A percentile compares a stretch with the other conserved stretches of the same genome.
These are phyloP conservation scores for Syzygium malaccense DNA, from an alignment of 441 rosid species.

Conservation along the genomic window DNA sequence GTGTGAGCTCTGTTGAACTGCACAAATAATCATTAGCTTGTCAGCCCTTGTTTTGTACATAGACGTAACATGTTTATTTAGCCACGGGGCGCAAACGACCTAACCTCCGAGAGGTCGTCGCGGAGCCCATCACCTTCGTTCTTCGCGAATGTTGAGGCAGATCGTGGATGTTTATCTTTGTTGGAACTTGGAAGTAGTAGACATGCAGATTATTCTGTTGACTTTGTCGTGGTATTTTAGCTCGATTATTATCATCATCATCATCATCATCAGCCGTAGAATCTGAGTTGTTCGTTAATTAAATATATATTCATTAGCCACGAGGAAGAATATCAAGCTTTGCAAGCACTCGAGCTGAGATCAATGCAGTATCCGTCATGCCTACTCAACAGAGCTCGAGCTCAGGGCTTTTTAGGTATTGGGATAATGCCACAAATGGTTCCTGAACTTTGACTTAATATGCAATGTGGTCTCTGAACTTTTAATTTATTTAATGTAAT, in stretches of 20 bases:
- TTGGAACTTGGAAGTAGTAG: neutral
- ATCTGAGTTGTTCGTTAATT: neutral
- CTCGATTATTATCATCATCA: neutral
- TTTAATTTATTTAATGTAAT: too few relatives aligned
- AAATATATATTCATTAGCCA: neutral
- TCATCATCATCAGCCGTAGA: neutral
- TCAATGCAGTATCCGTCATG: neutral
- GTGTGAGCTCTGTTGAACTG: neutral
- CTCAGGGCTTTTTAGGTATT: neutral
- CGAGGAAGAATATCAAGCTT: neutral
- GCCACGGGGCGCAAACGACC: neutral
- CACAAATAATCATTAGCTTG: neutral
- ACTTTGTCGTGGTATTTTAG: too few relatives aligned
- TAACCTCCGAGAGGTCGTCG: too few relatives aligned
- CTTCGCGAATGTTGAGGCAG: neutral
- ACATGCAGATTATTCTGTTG: neutral
- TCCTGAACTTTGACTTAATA: too few relatives aligned
- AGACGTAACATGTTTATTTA: neutral
- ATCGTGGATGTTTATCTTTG: neutral
- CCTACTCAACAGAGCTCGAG: neutral
- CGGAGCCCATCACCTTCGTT: neutral
- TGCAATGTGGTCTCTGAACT: fast-evolving
- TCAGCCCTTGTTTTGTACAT: neutral
- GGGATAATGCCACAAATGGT: too few relatives aligned
- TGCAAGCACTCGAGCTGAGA: neutral